phyloP scores from a whole-genome alignment of 306 rosid genomes.

The Ochetophila trinervis region DNA sequence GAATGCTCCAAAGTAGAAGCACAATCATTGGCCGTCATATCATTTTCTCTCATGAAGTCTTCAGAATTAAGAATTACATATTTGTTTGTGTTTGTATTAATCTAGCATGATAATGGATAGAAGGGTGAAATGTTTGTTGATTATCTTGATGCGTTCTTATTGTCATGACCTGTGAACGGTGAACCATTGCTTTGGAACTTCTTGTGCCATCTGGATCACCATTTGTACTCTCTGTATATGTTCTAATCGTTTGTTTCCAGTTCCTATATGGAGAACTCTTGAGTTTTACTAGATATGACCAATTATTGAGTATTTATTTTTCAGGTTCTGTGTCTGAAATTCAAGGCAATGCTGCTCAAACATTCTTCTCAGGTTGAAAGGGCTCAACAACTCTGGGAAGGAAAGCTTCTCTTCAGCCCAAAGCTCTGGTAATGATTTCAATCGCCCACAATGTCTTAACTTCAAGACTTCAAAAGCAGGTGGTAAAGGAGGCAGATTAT shows the following conservation, averaged over 20 bases:
- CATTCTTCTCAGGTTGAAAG: constrained; percentile 52
- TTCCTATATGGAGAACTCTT: not conserved
- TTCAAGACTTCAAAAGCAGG: no score
- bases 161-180: no score
- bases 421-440: no score
- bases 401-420: constrained; percentile 92
- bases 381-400: constrained; percentile 56
- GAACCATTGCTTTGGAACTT: not conserved
- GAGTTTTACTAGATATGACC: not conserved
- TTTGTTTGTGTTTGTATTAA: no score
- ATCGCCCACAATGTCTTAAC: no score
- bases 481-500: no score
- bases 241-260: not conserved
- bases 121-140: no score
- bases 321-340: constrained; percentile 58
- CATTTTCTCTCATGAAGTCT: not conserved
- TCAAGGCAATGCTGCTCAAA: constrained; percentile 33
- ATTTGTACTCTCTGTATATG: not conserved
- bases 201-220: not conserved
- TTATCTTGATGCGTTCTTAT: no score
- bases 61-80: not conserved
- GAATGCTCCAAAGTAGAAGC: no score
- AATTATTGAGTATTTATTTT: not conserved
- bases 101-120: no score
- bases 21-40: not conserved